phyloP scores from a whole-genome alignment of 2,329 filamentous ascomycete genomes.

The Arachnopeziza araneosa region DNA sequence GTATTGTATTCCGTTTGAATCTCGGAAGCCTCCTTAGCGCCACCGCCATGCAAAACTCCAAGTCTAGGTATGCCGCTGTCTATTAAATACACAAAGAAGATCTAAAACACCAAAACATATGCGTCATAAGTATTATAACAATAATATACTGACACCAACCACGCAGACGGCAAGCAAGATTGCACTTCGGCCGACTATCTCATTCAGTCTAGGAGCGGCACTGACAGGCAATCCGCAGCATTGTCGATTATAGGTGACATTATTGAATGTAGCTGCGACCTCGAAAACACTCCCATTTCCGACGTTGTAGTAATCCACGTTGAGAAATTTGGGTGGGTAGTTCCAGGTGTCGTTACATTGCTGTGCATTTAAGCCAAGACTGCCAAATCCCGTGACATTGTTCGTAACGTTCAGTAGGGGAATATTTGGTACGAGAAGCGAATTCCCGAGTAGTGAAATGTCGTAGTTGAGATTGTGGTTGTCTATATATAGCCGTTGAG shows the following conservation, averaged over 20 bases:
- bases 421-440: conserved; percentile 66
- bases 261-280: conserved; percentile 64
- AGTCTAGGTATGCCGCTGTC: not conserved
- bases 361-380: conserved; percentile 57
- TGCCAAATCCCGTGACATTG: conserved; percentile 56
- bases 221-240: conserved; percentile 49
- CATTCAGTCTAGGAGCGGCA: conserved; percentile 13
- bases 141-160: conserved; percentile 3
- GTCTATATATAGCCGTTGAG: conserved; percentile 67
- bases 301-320: conserved; percentile 79
- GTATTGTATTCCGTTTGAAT: not conserved
- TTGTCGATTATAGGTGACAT: conserved; percentile 58
- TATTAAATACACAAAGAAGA: not conserved
- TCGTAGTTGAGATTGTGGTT: conserved; percentile 90
- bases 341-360: conserved; percentile 60
- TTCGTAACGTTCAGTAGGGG: conserved; percentile 69
- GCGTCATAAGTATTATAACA: not conserved
- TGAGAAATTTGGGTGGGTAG: conserved; percentile 68
- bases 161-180: conserved; percentile 7
- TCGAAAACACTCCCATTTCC: conserved; percentile 68
- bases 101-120: not conserved
- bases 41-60: not conserved
- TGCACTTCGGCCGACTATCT: conserved; percentile 6
- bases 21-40: not conserved
- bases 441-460: conserved; percentile 58